Base-by-base conservation (phyloP, 352 stramenopile genomes). In the Phytophthora sp. region DNA sequence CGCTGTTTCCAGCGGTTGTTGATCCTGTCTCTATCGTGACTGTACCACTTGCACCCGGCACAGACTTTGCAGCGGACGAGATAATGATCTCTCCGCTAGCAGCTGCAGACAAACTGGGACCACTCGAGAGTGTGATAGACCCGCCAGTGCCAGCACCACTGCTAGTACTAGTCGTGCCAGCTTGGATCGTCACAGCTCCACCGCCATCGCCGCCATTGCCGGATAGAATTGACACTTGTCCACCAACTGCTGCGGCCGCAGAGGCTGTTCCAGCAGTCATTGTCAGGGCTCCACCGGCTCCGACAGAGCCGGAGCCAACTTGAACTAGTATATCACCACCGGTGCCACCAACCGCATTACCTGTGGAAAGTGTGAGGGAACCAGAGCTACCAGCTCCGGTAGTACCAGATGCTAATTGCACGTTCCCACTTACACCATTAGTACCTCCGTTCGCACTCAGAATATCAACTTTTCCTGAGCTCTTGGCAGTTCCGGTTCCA, bases 351-450 rank as follows among this genome's bases (percentile, higher is more conserved):
- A 73, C 58, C 9, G 77, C 76, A 50, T 52, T 71, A 24, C 80
- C 80, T 21, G 75, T 82, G 5, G 70, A 78, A 52, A 88, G 49
- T 7, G 67, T 79, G 15, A 84, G 42, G 13, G 65, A 74, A n/a
- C 79, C 79, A 30, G 79, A 85, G 21, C 59, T 86, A n/a, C 79
- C 79, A 53, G 70, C 63, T 15, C 68, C 72, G 4, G 79, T 74
- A 30, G 59, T 79, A 24, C 79, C 80, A 9, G 76, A 77, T 31
- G 56, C 69, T 52, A 86, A 57, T 35, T 57, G 46, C 12, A 81
- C 27, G 51, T 84, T 81, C n/a, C 80, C 80, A 68, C 80, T 88
- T 15, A 88, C 76, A 58, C 79, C 77, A 46, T 51, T 69, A 7
- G 55, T 55, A 26, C 61, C 66, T 49, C 66, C 53, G 47, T 77